Evolutionary conservation across 2,329 filamentous ascomycete species (phyloP).

Genomic region (Colletotrichum sp.): DNA sequence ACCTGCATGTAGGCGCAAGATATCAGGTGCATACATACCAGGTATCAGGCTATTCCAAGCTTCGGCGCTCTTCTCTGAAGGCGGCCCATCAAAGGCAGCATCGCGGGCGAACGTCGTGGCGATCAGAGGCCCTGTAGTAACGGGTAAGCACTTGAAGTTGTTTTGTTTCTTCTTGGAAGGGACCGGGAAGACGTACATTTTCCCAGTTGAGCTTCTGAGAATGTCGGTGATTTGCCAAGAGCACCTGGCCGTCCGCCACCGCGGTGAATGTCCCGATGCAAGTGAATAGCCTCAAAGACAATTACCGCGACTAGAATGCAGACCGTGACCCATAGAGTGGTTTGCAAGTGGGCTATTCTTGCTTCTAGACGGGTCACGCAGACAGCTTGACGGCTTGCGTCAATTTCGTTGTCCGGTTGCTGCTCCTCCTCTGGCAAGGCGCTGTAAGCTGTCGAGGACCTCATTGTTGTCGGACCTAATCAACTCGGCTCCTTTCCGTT

Average conservation of each 20-base stretch:
- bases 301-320: neutral
- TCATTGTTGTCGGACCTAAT: neutral
- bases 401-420: neutral
- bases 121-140: neutral
- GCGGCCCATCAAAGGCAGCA: neutral
- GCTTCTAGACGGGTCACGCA: neutral
- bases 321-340: neutral
- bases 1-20: fast-evolving
- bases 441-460: fast-evolving
- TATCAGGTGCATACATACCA: neutral
- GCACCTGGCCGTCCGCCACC: neutral
- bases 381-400: neutral
- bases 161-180: neutral
- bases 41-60: neutral
- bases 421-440: neutral
- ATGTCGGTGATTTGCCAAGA: neutral
- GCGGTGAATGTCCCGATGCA: neutral
- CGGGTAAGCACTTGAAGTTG: neutral
- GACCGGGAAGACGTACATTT: neutral
- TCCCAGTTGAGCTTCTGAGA: neutral
- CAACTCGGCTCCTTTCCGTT: neutral
- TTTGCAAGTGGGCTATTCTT: neutral
- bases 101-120: neutral
- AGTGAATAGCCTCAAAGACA: neutral
- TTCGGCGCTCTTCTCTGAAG: neutral